A percentile compares a stretch with the other conserved stretches of the same genome.
Conservation (phyloP, 257 asterid species). For the Linderniella brevidens region DNA sequence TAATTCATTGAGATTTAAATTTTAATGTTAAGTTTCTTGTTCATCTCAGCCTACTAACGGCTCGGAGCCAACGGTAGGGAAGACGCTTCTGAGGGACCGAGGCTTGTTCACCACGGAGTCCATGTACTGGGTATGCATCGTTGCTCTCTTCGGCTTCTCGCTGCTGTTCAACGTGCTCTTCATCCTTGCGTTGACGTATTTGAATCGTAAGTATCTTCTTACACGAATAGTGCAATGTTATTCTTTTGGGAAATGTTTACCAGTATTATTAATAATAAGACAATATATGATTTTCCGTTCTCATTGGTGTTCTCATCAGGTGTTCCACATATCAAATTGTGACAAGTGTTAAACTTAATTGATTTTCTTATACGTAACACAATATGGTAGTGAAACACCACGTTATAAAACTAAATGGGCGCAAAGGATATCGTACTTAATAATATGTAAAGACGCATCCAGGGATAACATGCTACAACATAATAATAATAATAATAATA, state of each 20-base stretch:
- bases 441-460: no score
- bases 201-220: slow-evolving; percentile 36
- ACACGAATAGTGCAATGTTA: not conserved
- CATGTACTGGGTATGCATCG: slow-evolving; percentile 70
- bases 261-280: no score
- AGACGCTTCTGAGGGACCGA: slow-evolving; percentile 69
- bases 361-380: no score
- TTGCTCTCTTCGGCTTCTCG: slow-evolving; percentile 76
- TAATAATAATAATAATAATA: no score
- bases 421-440: no score
- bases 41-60: slow-evolving; percentile 6
- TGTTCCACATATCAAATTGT: no score
- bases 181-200: slow-evolving; percentile 50
- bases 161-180: slow-evolving; percentile 62
- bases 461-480: no score
- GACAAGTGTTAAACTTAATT: no score
- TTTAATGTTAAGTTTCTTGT: not conserved
- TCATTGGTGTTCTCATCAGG: no score
- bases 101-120: slow-evolving; percentile 71
- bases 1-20: not conserved
- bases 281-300: slow-evolving; percentile 1
- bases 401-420: no score
- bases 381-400: no score
- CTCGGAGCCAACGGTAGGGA: slow-evolving; percentile 64
- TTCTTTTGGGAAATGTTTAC: not conserved